Conservation (phyloP, 1,139 yeast genomes). For the Suhomyces terraborum region DNA sequence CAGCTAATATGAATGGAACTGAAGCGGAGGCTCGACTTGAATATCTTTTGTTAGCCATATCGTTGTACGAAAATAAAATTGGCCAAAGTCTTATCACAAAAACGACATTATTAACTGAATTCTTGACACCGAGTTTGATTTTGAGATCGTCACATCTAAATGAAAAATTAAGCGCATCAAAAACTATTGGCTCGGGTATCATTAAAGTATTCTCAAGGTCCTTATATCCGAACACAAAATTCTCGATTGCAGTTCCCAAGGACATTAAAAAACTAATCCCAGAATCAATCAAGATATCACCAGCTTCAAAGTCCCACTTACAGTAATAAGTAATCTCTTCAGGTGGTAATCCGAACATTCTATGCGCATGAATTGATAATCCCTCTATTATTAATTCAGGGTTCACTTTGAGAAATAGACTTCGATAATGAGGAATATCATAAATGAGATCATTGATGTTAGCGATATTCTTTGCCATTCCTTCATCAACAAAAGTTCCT, state of each 20-base stretch:
- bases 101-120: constrained; percentile 18
- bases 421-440: constrained; percentile 30
- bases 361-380: constrained; percentile 73
- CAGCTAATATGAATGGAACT: constrained; percentile 48
- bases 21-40: constrained; percentile 55
- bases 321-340: constrained; percentile 84
- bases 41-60: constrained; percentile 68
- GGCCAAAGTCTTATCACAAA: constrained; percentile 34
- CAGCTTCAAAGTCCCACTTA: constrained; percentile 83
- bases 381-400: constrained; percentile 64
- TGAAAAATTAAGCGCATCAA: constrained; percentile 68
- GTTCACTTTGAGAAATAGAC: constrained; percentile 21
- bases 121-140: constrained; percentile 25
- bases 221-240: constrained; percentile 61
- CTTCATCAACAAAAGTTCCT: constrained; percentile 32
- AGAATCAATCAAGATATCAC: constrained; percentile 57
- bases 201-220: constrained; percentile 77
- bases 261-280: constrained; percentile 50
- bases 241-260: constrained; percentile 43
- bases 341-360: constrained; percentile 93
- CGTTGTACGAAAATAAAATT: constrained; percentile 56
- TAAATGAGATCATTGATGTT: constrained; percentile 23
- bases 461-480: constrained; percentile 13
- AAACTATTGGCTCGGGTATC: constrained; percentile 55
- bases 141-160: constrained; percentile 44